Evolutionary conservation across 148 eudicot genomes (phyloP).

Genomic region (Fagopyrum esculentum): DNA sequence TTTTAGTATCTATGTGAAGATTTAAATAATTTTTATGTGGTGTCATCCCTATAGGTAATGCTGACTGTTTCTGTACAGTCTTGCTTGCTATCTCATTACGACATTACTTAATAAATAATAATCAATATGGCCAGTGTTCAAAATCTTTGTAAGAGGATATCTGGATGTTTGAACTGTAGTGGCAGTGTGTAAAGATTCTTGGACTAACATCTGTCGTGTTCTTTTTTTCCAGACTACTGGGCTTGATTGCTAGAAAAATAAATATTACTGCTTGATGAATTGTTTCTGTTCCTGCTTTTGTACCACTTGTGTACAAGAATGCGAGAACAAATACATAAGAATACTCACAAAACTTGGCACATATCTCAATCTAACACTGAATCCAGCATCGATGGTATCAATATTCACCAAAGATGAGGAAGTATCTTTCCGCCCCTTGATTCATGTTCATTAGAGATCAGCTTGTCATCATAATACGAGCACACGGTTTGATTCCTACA

Average conservation of each 20-base stretch:
- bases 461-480: conserved; percentile 47
- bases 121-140: no score
- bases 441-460: conserved; percentile 50
- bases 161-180: neutral
- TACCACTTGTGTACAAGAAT: neutral
- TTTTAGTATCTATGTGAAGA: neutral
- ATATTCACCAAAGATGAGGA: conserved; percentile 20
- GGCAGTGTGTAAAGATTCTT: neutral
- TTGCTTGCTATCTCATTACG: neutral
- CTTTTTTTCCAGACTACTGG: neutral
- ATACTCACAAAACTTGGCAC: neutral
- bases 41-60: neutral
- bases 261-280: neutral
- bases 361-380: conserved; percentile 13
- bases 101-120: no score
- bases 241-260: neutral
- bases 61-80: neutral
- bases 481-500: conserved; percentile 29
- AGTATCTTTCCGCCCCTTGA: conserved; percentile 20
- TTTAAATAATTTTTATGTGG: neutral
- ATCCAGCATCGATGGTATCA: conserved; percentile 16
- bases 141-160: neutral
- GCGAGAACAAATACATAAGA: neutral
- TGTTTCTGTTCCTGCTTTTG: neutral
- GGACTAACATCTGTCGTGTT: neutral